These are phyloP conservation scores for Trichoderma cornu-damae DNA, from an alignment of 2,329 filamentous ascomycete genomes.

Conservation along the genomic window DNA sequence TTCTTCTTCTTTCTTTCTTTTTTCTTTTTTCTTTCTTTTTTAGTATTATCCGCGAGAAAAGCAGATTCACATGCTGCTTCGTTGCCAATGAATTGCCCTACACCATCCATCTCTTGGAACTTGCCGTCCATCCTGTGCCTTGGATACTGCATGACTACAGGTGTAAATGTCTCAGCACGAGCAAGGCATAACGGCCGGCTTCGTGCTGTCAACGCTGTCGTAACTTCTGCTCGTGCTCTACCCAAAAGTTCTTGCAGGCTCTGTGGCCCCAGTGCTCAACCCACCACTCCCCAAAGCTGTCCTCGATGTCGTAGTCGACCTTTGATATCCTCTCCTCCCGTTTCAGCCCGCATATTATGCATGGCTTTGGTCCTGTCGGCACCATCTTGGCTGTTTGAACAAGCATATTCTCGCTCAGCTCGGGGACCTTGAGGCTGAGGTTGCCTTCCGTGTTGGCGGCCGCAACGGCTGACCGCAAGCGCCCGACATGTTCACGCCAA, in stretches of 20 bases:
- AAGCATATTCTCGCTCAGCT: constrained; percentile 63
- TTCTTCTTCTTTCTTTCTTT: too few species aligned
- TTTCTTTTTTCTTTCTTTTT: neutral
- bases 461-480: constrained; percentile 67
- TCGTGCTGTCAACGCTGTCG: constrained; percentile 53
- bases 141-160: neutral
- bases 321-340: constrained; percentile 76
- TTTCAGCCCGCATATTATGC: constrained; percentile 81
- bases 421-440: constrained; percentile 56
- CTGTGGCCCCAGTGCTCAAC: constrained; percentile 79
- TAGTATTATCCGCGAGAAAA: too few species aligned
- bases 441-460: constrained; percentile 57
- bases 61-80: too few species aligned
- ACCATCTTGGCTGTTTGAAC: constrained; percentile 68
- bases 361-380: constrained; percentile 66
- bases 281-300: constrained; percentile 98
- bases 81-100: too few species aligned
- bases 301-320: constrained; percentile 71
- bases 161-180: neutral
- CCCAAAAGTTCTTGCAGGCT: constrained; percentile 81
- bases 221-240: constrained; percentile 64
- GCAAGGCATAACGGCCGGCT: too few species aligned
- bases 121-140: neutral
- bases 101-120: neutral
- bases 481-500: constrained; percentile 72